A percentile compares a stretch with the other conserved stretches of the same genome.
phyloP scores from a whole-genome alignment of 1,284 basidiomycete species.

The Cutaneotrichosporon mucoides region DNA sequence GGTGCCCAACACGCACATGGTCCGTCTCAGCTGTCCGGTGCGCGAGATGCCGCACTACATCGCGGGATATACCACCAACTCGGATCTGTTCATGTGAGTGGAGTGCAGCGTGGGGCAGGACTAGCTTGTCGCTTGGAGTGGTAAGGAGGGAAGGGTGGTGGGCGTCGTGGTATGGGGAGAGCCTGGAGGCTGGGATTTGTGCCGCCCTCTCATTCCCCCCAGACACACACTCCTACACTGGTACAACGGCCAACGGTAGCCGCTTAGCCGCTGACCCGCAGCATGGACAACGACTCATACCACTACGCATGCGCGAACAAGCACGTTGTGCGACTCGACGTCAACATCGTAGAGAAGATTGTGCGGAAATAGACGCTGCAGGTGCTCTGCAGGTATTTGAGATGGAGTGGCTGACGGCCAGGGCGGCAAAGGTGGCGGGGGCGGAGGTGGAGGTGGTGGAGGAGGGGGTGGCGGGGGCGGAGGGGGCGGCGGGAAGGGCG shows the following conservation, averaged over 20 bases:
- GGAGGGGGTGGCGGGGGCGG: too few species aligned
- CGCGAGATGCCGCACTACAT: constrained; percentile 27
- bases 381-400: too few species aligned
- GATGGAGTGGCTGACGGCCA: neutral
- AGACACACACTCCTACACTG: too few species aligned
- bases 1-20: constrained; percentile 31
- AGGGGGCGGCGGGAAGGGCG: too few species aligned
- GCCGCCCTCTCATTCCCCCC: too few species aligned
- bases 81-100: constrained; percentile 39
- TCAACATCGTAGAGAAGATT: constrained; percentile 36
- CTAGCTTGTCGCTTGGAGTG: too few species aligned
- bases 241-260: too few species aligned
- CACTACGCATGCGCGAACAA: constrained; percentile 44
- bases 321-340: constrained; percentile 36
- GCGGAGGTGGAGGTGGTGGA: too few species aligned
- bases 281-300: constrained; percentile 43
- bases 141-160: too few species aligned
- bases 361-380: constrained; percentile 19
- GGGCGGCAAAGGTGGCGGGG: neutral
- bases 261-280: constrained; percentile 4
- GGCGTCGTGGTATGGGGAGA: too few species aligned
- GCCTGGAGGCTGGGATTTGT: too few species aligned
- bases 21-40: constrained; percentile 27
- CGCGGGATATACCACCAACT: constrained; percentile 24
- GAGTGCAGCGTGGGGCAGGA: too few species aligned